A percentile compares a stretch with the other conserved stretches of the same genome.
These are phyloP conservation scores for Leccinellum albellum DNA, from an alignment of 768 basidiomycete genomes.

Conservation along the genomic window DNA sequence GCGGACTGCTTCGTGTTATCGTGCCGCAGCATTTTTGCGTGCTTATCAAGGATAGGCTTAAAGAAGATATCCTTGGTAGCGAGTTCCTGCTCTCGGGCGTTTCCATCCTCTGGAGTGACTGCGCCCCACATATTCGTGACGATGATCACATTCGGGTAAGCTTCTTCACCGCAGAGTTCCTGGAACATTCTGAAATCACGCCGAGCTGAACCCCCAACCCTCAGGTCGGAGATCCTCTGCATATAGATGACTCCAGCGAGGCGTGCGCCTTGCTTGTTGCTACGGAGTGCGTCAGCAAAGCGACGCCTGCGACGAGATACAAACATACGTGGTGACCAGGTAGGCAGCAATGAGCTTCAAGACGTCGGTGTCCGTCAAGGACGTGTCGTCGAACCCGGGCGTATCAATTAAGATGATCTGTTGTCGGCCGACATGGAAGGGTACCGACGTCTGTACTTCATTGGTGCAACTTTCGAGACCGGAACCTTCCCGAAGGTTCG, in stretches of 20 bases:
- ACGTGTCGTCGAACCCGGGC: constrained; percentile 60
- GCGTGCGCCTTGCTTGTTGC: constrained; percentile 34
- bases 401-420: constrained; percentile 55
- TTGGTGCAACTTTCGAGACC: constrained; percentile 37
- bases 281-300: constrained; percentile 18
- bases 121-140: constrained; percentile 53
- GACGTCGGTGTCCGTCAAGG: constrained; percentile 46
- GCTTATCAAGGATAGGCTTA: constrained; percentile 45
- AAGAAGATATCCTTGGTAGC: constrained; percentile 41
- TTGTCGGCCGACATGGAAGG: constrained; percentile 29
- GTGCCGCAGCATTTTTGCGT: constrained; percentile 43
- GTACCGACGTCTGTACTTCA: constrained; percentile 27
- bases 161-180: constrained; percentile 49
- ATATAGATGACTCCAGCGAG: constrained; percentile 51
- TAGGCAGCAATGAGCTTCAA: constrained; percentile 47
- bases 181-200: constrained; percentile 51
- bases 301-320: background rate
- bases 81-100: constrained; percentile 45
- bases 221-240: constrained; percentile 49
- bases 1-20: constrained; percentile 41
- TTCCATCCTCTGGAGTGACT: constrained; percentile 34
- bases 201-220: constrained; percentile 45
- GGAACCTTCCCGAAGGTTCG: constrained; percentile 29
- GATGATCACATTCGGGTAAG: constrained; percentile 48
- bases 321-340: constrained; percentile 30